Conservation (phyloP, 805 yeast species). For the Metschnikowia cerradonensis region DNA sequence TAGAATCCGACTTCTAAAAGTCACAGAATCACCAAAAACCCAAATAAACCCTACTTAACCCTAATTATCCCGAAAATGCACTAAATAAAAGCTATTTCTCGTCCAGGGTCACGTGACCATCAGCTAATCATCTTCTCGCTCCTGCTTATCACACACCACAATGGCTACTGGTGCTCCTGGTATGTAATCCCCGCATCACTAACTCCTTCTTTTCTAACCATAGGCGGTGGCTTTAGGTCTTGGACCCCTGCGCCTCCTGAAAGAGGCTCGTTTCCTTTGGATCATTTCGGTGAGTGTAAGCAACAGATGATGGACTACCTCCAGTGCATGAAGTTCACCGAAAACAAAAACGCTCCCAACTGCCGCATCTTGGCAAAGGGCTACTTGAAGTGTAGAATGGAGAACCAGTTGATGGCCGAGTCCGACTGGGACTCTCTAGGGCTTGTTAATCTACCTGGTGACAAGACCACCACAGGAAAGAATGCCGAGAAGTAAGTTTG, state of each 20-base stretch:
- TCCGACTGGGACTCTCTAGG: slow-evolving; percentile 44
- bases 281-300: slow-evolving; percentile 81
- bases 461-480: slow-evolving; percentile 9
- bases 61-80: too few species aligned
- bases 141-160: not conserved
- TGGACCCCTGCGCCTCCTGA: slow-evolving; percentile 92
- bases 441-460: slow-evolving; percentile 39
- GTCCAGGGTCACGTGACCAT: not conserved
- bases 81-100: not conserved
- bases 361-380: slow-evolving; percentile 80
- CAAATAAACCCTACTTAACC: too few species aligned
- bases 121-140: not conserved
- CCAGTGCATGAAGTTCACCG: slow-evolving; percentile 70
- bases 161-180: slow-evolving; percentile 23
- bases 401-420: slow-evolving; percentile 47
- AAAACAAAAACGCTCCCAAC: slow-evolving; percentile 85
- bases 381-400: slow-evolving; percentile 87
- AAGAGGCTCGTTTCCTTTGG: slow-evolving; percentile 93
- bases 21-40: too few species aligned
- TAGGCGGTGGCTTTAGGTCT: slow-evolving; percentile 19
- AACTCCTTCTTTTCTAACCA: slow-evolving; percentile 7
- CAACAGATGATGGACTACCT: slow-evolving; percentile 71
- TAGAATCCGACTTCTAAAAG: too few species aligned
- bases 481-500: slow-evolving; percentile 12
- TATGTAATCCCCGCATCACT: slow-evolving; percentile 5